Evolutionary conservation across 768 basidiomycete species (phyloP), one percentile per base, ranked within the genome.

Genomic region (Pisolithus sp.): DNA sequence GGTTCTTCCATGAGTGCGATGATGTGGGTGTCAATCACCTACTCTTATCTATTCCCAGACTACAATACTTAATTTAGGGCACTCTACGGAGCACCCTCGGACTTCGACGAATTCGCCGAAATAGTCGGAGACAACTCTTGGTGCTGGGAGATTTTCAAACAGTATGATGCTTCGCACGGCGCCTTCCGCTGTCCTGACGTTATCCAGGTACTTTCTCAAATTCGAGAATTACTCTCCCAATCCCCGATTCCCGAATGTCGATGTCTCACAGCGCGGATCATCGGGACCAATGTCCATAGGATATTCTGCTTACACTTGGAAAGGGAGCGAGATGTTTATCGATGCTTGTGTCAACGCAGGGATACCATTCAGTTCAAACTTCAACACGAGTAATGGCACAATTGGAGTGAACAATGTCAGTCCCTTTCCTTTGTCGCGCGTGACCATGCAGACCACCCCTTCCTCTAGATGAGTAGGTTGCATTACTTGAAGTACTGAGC

Each of bases 101-200:
- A 88, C 59, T 86, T 80, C 50, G 80, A 86, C 56, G 78, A 86
- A 63, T 86, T 83, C 77, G 80, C 77, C 0, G 60, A 64, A 3
- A 75, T 79, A 26, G 69, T 71, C 13, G 79, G 76, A 7, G 79
- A 84, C 37, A 67, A 76, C 7, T 69, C 73, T 3, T 88, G 86
- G 86, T 54, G 66, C 15, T 69, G 78, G 79, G 64, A 74, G 36
- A 73, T 77, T 34, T 73, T 87, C 55, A 68, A 72, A 52, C 61
- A 66, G 85, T 80, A 55, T 36, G 69, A 7, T 9, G 24, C 7
- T 10, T 18, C n/a, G 34, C 17, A 13, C 34, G 4, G 7, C 15
- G 1, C 30, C 9, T n/a, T n/a, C 4, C 28, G 37, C 8, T 34
- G 17, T 23, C 18, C 39, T 48, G 10, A 51, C 47, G 7, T 54